phyloP scores from a whole-genome alignment of 805 yeast species.

The Isabelozyma gotoi region DNA sequence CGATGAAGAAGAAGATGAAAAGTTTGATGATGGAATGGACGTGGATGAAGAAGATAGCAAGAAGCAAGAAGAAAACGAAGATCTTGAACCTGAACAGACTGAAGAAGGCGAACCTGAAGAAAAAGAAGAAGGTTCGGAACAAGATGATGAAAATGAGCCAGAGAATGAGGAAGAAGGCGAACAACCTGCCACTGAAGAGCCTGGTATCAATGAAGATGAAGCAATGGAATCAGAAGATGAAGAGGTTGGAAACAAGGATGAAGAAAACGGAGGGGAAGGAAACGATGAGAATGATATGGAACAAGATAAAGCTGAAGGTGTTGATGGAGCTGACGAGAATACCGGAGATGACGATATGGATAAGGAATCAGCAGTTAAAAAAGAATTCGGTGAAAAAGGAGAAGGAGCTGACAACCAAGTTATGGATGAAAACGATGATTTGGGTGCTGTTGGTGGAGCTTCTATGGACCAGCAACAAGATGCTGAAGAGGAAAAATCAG shows the following conservation, averaged over 20 bases:
- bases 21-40: slow-evolving; percentile 22
- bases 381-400: slow-evolving; percentile 59
- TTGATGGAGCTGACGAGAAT: slow-evolving; percentile 51
- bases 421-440: slow-evolving; percentile 59
- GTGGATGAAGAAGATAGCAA: slow-evolving; percentile 25
- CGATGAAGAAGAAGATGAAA: slow-evolving; percentile 43
- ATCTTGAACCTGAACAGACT: slow-evolving; percentile 8
- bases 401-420: slow-evolving; percentile 60
- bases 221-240: slow-evolving; percentile 29
- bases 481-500: slow-evolving; percentile 38
- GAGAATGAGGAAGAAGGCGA: slow-evolving; percentile 19
- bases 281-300: slow-evolving; percentile 31
- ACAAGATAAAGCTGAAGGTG: slow-evolving; percentile 48
- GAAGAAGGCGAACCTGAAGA: slow-evolving; percentile 30
- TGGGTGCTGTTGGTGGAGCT: slow-evolving; percentile 65
- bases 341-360: slow-evolving; percentile 47
- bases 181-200: slow-evolving; percentile 19
- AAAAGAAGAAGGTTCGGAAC: slow-evolving; percentile 30
- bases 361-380: slow-evolving; percentile 58
- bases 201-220: slow-evolving; percentile 27
- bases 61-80: slow-evolving; percentile 25
- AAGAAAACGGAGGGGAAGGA: slow-evolving; percentile 34
- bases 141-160: slow-evolving; percentile 26
- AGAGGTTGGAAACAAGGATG: slow-evolving; percentile 22
- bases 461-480: slow-evolving; percentile 39